These are phyloP conservation scores for Lodderomyces theae DNA, from an alignment of 1,139 yeast species.

Conservation along the genomic window DNA sequence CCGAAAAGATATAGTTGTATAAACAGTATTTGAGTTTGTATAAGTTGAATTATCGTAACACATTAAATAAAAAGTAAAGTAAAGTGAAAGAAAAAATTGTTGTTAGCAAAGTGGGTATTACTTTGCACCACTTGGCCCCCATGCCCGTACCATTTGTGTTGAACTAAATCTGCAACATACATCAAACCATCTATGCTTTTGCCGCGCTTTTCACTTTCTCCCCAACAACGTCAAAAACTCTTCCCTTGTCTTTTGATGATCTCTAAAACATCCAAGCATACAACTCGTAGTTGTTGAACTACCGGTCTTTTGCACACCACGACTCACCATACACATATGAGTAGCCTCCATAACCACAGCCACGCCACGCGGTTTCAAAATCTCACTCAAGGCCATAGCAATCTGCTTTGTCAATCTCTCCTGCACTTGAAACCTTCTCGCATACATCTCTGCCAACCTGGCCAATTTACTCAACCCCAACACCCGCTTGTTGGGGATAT, in stretches of 20 bases:
- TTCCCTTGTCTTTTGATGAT: constrained; percentile 91
- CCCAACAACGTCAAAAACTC: constrained; percentile 86
- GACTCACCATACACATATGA: constrained; percentile 99
- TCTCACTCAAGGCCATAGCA: constrained; percentile 91
- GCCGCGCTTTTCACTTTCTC: constrained; percentile 47
- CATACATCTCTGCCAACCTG: constrained; percentile 93
- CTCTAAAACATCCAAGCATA: constrained; percentile 94
- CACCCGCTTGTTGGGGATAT: constrained; percentile 93
- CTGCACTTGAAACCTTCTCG: constrained; percentile 93
- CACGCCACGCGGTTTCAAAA: constrained; percentile 90
- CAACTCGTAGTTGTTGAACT: constrained; percentile 93
- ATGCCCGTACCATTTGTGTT: background rate
- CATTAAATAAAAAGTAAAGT: constrained; percentile 18
- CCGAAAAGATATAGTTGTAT: too few relatives aligned
- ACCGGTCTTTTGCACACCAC: constrained; percentile 96
- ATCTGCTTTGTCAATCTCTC: constrained; percentile 95
- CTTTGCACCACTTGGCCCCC: too few relatives aligned
- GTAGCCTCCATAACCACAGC: constrained; percentile 98
- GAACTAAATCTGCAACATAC: constrained; percentile 14
- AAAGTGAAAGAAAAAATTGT: constrained; percentile 2
- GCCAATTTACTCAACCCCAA: constrained; percentile 92
- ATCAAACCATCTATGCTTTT: constrained; percentile 11
- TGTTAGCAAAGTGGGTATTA: too few relatives aligned
- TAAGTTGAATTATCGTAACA: constrained; percentile 39
- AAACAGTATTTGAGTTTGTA: constrained; percentile 6